Evolutionary conservation across 768 basidiomycete genomes (phyloP), one percentile per base, ranked within the genome.

Genomic region (Tulasnella calospora): DNA sequence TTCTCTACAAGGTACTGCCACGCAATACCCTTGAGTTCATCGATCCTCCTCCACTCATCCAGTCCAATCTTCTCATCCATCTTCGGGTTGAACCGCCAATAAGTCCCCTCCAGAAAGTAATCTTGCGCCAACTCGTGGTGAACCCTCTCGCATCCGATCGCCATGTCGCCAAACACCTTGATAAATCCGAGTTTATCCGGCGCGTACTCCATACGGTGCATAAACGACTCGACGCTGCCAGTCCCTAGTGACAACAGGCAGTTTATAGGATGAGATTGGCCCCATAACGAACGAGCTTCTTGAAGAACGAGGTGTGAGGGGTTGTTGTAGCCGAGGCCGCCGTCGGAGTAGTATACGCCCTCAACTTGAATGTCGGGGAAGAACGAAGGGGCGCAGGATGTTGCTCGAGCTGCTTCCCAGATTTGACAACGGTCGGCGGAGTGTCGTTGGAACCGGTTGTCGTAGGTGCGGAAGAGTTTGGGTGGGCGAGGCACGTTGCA

Each of bases 261-360:
- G 33, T 55, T 55, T 1, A 77, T 77, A 21, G 55, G 6, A 69
- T 51, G 67, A 72, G 38, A 21, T 23, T 3, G 57, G 27, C 76
- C 76, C 55, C 61, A 77, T 23, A 77, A 17, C 55, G 55, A 67
- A 30, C 61, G 51, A 9, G 61, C 76, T 71, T 77, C 76, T 61
- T 40, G 33, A 23, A 77, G 61, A 40, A 77, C 55, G 33, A 51
- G 74, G 19, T 55, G 40, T 23, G 55, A 47, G 17, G 80, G 80
- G 61, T 80, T 81, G 76, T 80, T 81, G 77, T 71, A 80, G 10
- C 80, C 80, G 4, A 80, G 80, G 0, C 76, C 80, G 10, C 76
- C 80, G 51, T 80, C 77, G 21, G 80, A 61, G 73, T 80, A 81
- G 40, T 44, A 73, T 70, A 47, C 19, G 12, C 30, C 61, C 12